Conservation (phyloP, 2,329 filamentous ascomycete species). For the Phaeosphaeriaceae sp. region DNA sequence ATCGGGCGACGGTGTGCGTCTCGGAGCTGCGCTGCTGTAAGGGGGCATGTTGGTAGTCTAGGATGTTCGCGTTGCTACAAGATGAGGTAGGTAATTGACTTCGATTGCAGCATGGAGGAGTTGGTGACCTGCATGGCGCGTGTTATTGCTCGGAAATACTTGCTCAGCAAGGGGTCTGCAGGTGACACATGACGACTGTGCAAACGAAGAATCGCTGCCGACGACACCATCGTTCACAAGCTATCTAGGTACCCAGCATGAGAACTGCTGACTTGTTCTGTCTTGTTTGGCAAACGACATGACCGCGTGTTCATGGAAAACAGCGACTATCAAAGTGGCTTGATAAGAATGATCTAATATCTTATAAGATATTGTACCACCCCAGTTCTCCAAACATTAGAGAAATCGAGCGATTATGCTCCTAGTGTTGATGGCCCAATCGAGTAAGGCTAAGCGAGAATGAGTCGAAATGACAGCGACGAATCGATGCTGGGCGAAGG, state of each 20-base stretch:
- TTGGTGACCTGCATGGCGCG: neutral
- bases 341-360: neutral
- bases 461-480: conserved; percentile 13
- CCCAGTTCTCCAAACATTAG: neutral
- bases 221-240: neutral
- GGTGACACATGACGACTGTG: neutral
- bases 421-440: neutral
- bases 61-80: neutral
- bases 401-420: neutral
- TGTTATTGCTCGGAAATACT: no score
- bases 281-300: neutral
- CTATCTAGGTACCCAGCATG: neutral
- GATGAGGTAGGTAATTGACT: neutral
- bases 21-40: neutral
- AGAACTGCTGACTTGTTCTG: neutral
- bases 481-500: neutral
- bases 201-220: neutral
- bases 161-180: neutral
- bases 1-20: neutral
- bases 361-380: no score
- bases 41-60: neutral
- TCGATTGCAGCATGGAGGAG: neutral
- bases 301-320: neutral
- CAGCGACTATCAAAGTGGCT: neutral
- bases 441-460: conserved; percentile 5